Evolutionary conservation across 164 flowering plant species (phyloP).

Genomic region (Vitis rotundifolia): DNA sequence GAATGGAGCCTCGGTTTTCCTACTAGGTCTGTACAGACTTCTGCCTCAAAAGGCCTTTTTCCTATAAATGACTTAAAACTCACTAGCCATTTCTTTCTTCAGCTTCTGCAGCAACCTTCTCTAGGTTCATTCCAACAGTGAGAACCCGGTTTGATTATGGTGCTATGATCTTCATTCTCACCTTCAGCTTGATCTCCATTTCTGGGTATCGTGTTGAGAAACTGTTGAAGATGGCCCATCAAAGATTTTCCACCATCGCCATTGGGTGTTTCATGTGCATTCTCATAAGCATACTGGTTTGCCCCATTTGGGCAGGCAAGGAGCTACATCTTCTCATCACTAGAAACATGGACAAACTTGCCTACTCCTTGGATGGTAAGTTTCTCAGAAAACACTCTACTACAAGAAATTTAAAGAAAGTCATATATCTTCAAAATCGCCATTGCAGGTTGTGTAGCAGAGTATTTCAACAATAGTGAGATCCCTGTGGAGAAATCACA

Average conservation of each 20-base stretch:
- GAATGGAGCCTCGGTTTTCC: conserved; percentile 56
- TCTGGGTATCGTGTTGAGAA: conserved; percentile 73
- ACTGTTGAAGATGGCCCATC: conserved; percentile 50
- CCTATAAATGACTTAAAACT: neutral
- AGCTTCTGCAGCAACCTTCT: conserved; percentile 77
- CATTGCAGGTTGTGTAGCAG: conserved; percentile 43
- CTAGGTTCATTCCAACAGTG: conserved; percentile 69
- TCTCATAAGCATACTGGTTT: conserved; percentile 48
- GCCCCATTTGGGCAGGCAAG: conserved; percentile 81
- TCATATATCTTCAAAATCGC: too few relatives aligned
- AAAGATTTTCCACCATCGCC: conserved; percentile 64
- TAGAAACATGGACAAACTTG: conserved; percentile 69
- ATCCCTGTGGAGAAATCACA: conserved; percentile 18
- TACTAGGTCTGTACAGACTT: conserved; percentile 46
- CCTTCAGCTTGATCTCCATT: conserved; percentile 76
- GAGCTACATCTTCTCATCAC: conserved; percentile 56
- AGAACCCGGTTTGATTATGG: conserved; percentile 81
- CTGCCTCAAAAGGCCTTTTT: neutral
- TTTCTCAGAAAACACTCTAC: too few relatives aligned
- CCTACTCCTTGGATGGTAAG: conserved; percentile 66
- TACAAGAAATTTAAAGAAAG: too few relatives aligned
- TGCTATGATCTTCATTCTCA: conserved; percentile 71
- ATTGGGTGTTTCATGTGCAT: conserved; percentile 69
- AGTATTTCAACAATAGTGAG: conserved; percentile 30
- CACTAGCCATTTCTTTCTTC: conserved; percentile 16